Evolutionary conservation across 108 stramenopile species (phyloP), one percentile per base, ranked within the genome.

Genomic region (Fragilariopsis cylindrus): DNA sequence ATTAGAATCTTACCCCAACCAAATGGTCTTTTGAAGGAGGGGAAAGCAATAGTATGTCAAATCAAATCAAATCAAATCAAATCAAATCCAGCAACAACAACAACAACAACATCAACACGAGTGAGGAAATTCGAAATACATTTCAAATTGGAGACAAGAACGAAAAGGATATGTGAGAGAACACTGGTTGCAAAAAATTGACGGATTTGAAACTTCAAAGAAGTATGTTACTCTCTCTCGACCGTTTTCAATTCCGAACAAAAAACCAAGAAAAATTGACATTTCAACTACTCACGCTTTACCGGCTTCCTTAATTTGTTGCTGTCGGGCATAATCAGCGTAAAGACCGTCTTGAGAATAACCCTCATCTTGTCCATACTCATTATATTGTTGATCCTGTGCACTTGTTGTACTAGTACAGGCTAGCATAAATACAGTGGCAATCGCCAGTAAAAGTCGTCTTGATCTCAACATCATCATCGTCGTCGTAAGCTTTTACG

Each of bases 281-380:
- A 65, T 65, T 53, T 8, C 50, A 54, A 77, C 0, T 7, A 57
- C 78, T 78, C 76, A 86, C 77, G 73, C 85, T 84, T 76, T 53
- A 21, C 52, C 81, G 40, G 77, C 87, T 46, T 65, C 84, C 69
- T 90, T 89, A 41, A 84, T 87, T 73, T 89, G 87, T 65, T 93
- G 92, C 60, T 84, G 83, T 71, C 79, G 79, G 42, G 93, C 93
- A 60, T 91, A 94, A 70, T 94, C 86, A 69, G 86, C 80, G 65
- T 94, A 94, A 13, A 94, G 81, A 71, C 77, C 86, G 69, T 94
- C 93, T 45, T 87, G 84, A 21, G 81, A 68, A 71, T 85, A 88
- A 5, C 83, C 88, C 9, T 90, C 18, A 16, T 53, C 65, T 66
- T 60, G 62, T 43, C 57, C 64, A 42, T 78, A 63, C 18, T 77